Percentiles rank a stretch among this genome's conserved stretches.
Conservation (phyloP, 805 yeast species). For the Yarrowia sp. region DNA sequence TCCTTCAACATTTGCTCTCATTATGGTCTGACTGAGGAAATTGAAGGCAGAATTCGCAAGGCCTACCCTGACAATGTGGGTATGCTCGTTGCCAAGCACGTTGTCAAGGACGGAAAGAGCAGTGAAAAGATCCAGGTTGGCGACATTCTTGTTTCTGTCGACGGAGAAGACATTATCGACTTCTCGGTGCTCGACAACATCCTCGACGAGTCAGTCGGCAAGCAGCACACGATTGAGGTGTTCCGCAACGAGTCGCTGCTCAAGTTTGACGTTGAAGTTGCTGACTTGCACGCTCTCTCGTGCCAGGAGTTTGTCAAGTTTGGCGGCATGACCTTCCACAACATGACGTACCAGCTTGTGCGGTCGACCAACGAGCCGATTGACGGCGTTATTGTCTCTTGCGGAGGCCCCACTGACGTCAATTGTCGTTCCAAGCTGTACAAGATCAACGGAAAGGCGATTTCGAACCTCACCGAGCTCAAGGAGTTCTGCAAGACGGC, state of each 20-base stretch:
- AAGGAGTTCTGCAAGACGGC: background rate
- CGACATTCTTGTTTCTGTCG: constrained; percentile 73
- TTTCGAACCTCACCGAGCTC: background rate
- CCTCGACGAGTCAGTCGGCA: constrained; percentile 67
- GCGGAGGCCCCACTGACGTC: constrained; percentile 52
- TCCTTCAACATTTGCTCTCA: constrained; percentile 90
- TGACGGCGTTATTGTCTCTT: constrained; percentile 68
- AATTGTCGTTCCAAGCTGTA: constrained; percentile 57
- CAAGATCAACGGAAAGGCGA: constrained; percentile 1
- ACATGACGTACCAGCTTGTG: constrained; percentile 84
- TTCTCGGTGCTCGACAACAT: constrained; percentile 79
- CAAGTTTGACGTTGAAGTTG: constrained; percentile 53
- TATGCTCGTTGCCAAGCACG: constrained; percentile 74
- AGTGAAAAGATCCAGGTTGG: constrained; percentile 74
- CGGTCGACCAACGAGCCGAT: constrained; percentile 80
- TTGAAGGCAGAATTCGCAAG: constrained; percentile 66
- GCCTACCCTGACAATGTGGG: constrained; percentile 70
- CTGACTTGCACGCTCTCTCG: constrained; percentile 76
- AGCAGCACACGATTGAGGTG: constrained; percentile 53
- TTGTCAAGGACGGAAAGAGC: constrained; percentile 83
- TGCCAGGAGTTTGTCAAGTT: constrained; percentile 78
- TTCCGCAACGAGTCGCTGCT: constrained; percentile 72
- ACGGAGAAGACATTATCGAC: constrained; percentile 61
- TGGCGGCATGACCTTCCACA: constrained; percentile 83
- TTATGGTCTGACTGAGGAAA: constrained; percentile 72